Evolutionary conservation across 345 rosid genomes (phyloP), one percentile per base, ranked within the genome.

Genomic region (Sonneratia caseolaris): DNA sequence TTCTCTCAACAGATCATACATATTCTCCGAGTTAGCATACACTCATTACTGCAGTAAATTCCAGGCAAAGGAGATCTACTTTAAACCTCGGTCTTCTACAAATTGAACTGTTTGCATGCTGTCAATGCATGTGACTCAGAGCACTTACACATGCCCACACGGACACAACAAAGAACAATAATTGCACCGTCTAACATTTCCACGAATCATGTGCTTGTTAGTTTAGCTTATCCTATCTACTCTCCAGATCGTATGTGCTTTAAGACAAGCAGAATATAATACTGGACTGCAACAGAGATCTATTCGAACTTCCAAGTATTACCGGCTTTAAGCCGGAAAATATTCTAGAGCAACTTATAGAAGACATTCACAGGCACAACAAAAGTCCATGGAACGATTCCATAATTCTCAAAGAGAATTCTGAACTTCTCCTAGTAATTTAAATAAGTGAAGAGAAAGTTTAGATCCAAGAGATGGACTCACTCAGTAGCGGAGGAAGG

Each of bases 401-500:
- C 64, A 22, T 57, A n/a, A 19, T 67, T 37, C 69, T 13, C 11
- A 18, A n/a, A 18, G 69, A 66, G 47, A 64, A 64, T 18, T 36
- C 18, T 32, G 38, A 37, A 64, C 37, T 32, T 38, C 35, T n/a
- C 69, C 32, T 5, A 15, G 51, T 47, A 71, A 67, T 19, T 18
- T 1, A 2, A 18, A 37, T 36, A 12, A 64, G 24, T 45, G 67
- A 5, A 19, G 49, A 69, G 19, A 14, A 10, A 72, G 24, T 27
- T 11, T 22, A 37, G 57, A 21, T 1, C 19, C 7, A 70, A 45
- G n/a, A 45, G 16, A 13, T 35, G 37, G 68, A 90, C 98, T 84
- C 81, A 91, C 96, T 94, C 98, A 69, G 85, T 79, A 68, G 96
- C 97, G 66, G 97, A 91, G 49, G 92, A 86, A 72, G 97, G 98